Conservation (phyloP, 1,139 yeast genomes). For the Yamadazyma triangularis region DNA sequence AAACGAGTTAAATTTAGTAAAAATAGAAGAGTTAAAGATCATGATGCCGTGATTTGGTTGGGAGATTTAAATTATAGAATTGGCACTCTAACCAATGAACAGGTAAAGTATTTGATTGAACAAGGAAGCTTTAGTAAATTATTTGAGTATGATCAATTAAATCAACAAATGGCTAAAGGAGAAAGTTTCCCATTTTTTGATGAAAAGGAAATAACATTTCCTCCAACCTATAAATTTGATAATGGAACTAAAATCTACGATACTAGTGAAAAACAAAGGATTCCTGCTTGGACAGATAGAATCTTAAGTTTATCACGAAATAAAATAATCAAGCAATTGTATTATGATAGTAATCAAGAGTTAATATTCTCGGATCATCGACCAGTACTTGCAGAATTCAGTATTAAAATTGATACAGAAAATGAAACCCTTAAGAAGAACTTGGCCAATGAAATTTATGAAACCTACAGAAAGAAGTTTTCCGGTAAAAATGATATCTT, state of each 20-base stretch:
- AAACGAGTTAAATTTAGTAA: conserved; percentile 51
- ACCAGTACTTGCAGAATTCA: conserved; percentile 81
- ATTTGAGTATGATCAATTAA: conserved; percentile 72
- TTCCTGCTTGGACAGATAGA: conserved; percentile 97
- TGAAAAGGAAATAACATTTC: conserved; percentile 72
- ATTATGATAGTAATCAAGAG: conserved; percentile 58
- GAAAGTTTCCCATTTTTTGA: conserved; percentile 64
- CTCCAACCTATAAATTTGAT: conserved; percentile 92
- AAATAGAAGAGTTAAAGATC: conserved; percentile 55
- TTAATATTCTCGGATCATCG: conserved; percentile 85
- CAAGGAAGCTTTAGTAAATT: conserved; percentile 50
- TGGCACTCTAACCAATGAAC: conserved; percentile 54
- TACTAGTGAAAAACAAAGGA: conserved; percentile 83
- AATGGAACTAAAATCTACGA: conserved; percentile 75
- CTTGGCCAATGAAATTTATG: conserved; percentile 59
- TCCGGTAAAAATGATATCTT: conserved; percentile 42
- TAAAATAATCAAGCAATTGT: conserved; percentile 55
- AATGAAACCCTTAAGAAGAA: conserved; percentile 59
- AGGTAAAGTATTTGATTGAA: conserved; percentile 54
- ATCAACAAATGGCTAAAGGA: conserved; percentile 64
- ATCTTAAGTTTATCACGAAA: conserved; percentile 46
- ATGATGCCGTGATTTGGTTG: conserved; percentile 84
- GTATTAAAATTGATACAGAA: conserved; percentile 61
- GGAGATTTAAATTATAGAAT: conserved; percentile 94
- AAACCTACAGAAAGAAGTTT: conserved; percentile 43